These are phyloP conservation scores for Zea luxurians DNA, from an alignment of 176 grass and related monocot genomes.

Conservation along the genomic window DNA sequence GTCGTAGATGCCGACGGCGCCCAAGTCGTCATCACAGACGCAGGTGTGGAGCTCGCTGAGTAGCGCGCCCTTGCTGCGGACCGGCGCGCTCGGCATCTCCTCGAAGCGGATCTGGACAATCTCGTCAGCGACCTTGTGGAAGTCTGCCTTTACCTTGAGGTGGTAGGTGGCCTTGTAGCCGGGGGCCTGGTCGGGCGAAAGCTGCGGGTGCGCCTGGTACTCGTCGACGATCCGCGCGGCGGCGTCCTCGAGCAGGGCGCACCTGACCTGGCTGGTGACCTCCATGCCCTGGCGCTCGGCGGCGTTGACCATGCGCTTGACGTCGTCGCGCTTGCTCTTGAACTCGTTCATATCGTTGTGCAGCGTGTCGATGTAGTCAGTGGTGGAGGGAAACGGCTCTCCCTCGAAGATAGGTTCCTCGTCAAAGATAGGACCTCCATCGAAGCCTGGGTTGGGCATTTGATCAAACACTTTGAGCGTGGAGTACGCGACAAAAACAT, in stretches of 20 bases:
- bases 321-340: slow-evolving; percentile 88
- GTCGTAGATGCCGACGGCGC: slow-evolving; percentile 75
- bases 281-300: slow-evolving; percentile 81
- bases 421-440: too few relatives aligned
- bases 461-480: too few relatives aligned
- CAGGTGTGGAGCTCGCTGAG: slow-evolving; percentile 51
- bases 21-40: slow-evolving; percentile 47
- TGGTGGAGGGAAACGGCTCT: too few relatives aligned
- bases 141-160: slow-evolving; percentile 59
- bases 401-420: too few relatives aligned
- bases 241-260: slow-evolving; percentile 50
- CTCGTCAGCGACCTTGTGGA: slow-evolving; percentile 73
- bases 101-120: slow-evolving; percentile 82
- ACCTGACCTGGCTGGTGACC: slow-evolving; percentile 76
- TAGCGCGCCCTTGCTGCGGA: slow-evolving; percentile 56
- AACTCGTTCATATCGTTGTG: slow-evolving; percentile 62
- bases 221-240: slow-evolving; percentile 44
- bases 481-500: too few relatives aligned
- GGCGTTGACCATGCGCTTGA: slow-evolving; percentile 68
- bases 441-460: too few relatives aligned
- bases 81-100: slow-evolving; percentile 68
- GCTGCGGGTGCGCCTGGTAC: slow-evolving; percentile 38
- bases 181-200: slow-evolving; percentile 48
- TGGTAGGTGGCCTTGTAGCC: slow-evolving; percentile 53
- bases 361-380: slow-evolving; percentile 66